phyloP scores from a whole-genome alignment of 495 filamentous ascomycete species.

The Penicillium canescens region DNA sequence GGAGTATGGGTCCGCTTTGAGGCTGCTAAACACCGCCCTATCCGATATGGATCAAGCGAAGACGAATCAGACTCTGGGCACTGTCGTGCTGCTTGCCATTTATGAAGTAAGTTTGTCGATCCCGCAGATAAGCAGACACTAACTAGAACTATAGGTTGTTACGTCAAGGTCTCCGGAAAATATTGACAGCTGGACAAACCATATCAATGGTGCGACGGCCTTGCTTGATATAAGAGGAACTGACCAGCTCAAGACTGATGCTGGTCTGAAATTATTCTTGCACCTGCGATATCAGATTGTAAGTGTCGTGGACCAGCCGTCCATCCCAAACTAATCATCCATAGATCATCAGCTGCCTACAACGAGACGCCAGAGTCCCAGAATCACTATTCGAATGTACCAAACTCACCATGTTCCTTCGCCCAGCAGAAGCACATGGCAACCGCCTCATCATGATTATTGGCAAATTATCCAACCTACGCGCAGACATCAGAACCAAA shows the following conservation, averaged over 20 bases:
- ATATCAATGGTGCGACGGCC: slow-evolving; percentile 59
- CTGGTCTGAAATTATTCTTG: slow-evolving; percentile 58
- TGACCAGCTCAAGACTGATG: slow-evolving; percentile 54
- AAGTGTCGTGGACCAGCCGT: slow-evolving; percentile 5
- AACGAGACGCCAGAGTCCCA: slow-evolving; percentile 36
- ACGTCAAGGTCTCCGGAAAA: slow-evolving; percentile 45
- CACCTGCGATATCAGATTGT: slow-evolving; percentile 54
- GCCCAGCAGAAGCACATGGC: slow-evolving; percentile 34
- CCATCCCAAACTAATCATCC: background rate
- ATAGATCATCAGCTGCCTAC: slow-evolving; percentile 43
- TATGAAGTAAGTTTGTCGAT: slow-evolving; percentile 39
- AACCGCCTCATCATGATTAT: slow-evolving; percentile 40
- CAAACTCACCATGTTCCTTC: slow-evolving; percentile 35
- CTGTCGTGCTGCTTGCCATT: slow-evolving; percentile 57
- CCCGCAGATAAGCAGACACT: slow-evolving; percentile 9
- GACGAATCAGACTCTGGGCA: slow-evolving; percentile 61
- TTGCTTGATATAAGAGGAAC: slow-evolving; percentile 57
- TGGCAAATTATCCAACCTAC: slow-evolving; percentile 46
- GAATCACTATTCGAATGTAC: slow-evolving; percentile 34
- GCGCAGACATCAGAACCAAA: slow-evolving; percentile 41
- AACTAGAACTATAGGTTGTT: slow-evolving; percentile 36
- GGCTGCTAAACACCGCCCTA: slow-evolving; percentile 54
- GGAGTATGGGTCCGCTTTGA: slow-evolving; percentile 50
- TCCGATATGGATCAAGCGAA: slow-evolving; percentile 52
- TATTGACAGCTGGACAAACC: slow-evolving; percentile 56